phyloP scores from a whole-genome alignment of 169 alveolate species.

The Cryptosporidium bovis region DNA sequence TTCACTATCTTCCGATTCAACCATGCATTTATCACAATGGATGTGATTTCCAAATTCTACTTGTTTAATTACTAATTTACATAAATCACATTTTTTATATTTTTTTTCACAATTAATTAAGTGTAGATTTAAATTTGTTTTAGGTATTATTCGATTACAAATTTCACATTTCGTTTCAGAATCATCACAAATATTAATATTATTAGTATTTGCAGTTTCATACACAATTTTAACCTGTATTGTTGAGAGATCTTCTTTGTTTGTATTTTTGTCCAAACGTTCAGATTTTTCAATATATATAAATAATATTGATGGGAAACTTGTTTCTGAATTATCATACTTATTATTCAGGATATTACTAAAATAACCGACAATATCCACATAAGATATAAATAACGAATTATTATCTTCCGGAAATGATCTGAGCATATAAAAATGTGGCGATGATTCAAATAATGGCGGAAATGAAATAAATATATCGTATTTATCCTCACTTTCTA shows the following conservation, averaged over 20 bases:
- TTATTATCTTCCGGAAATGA: slow-evolving; percentile 53
- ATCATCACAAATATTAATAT: neutral
- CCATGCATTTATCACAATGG: slow-evolving; percentile 35
- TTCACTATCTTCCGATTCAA: no score
- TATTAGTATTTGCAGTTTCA: neutral
- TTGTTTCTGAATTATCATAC: neutral
- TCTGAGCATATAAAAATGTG: slow-evolving; percentile 30
- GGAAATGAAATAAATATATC: slow-evolving; percentile 73
- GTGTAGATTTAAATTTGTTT: slow-evolving; percentile 6
- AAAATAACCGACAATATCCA: slow-evolving; percentile 6
- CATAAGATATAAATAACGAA: slow-evolving; percentile 5
- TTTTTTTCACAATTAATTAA: slow-evolving; percentile 24
- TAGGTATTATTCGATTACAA: slow-evolving; percentile 37
- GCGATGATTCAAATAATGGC: slow-evolving; percentile 61
- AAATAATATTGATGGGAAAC: slow-evolving; percentile 31
- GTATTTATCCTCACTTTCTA: slow-evolving; percentile 2
- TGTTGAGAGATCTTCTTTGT: neutral
- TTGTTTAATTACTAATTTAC: slow-evolving; percentile 28
- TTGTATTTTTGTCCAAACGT: neutral
- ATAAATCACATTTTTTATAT: slow-evolving; percentile 22
- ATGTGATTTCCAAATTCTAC: slow-evolving; percentile 37
- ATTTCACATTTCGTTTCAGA: neutral
- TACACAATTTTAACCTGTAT: neutral
- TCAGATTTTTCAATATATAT: neutral
- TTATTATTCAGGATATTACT: neutral